Evolutionary conservation across 164 flowering plant species (phyloP), one percentile per base, ranked within the genome.

Genomic region (Berberis thunbergii): DNA sequence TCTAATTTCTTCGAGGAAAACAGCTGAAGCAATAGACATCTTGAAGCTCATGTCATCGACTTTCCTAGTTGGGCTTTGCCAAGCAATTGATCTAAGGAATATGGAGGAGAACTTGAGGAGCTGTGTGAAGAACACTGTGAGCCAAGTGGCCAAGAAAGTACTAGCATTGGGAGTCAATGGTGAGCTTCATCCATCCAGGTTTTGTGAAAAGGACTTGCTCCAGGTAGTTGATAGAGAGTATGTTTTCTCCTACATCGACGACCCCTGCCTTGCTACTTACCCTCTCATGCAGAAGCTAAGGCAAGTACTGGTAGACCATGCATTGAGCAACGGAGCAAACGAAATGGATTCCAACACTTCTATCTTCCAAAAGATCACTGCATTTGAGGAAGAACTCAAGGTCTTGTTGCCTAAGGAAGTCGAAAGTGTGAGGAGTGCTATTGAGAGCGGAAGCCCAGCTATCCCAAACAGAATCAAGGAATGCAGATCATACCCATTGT

Each of bases 31-130:
- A 0, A 64, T 85, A 0, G 87, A 81, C 43, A 78, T 85, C 7
- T 54, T 85, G 64, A 83, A 85, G 78, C 75, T 85, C 38, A 85
- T 83, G 87, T 79, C 83, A 1, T 10, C 87, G 0, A 85, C 84
- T 1, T 85, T 67, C 76, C 45, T 85, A 49, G 77, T 81, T 10
- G 89, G 77, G 0, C 71, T 85, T 0, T 85, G 87, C 73, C 89
- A 85, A 61, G 84, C 87, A 0, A 75, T 81, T 48, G 89, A 85
- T 41, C 59, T 85, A 72, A 75, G 87, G 75, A 83, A 83, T 42
- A 63, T 83, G 75, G 87, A 85, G 73, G 89, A 85, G 72, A 85
- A 83, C 45, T 38, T 83, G 68, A 81, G 69, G 76, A 62, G 42
- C 61, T 62, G 75, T 1, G 86, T 83, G 13, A 85, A 83, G 79